Evolutionary conservation across 306 rosid genomes (phyloP), one percentile per base, ranked within the genome.

Genomic region (Rubus parviflorus): DNA sequence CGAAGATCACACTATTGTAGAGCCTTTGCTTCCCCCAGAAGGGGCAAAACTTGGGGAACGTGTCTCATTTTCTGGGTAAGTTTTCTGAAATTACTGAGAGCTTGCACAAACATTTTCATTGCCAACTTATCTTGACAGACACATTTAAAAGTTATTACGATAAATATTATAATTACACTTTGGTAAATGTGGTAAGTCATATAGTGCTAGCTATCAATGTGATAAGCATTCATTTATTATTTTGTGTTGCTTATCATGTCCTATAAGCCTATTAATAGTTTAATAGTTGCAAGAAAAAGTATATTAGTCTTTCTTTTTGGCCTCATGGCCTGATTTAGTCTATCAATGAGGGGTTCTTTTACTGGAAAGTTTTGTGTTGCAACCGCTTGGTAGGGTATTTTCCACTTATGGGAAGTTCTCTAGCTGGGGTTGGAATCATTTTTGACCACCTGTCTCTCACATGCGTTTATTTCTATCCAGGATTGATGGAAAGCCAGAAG

Each of bases 401-500:
- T 51, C 17, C 19, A 52, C 37, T 30, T 37, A 13, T 15, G 58
- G 2, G 56, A 14, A 46, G 20, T 13, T 22, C 10, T 45, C 53
- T 45, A 60, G 17, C 40, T 60, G 38, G 40, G 8, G 16, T 43
- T 68, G 72, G 53, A 20, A 20, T 47, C 35, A 47, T 46, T 47
- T 51, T 66, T 58, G 52, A 30, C 35, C 58, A 22, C 3, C 56
- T 80, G 1, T 70, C 72, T 70, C 76, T 75, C 64, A 63, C 67
- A 30, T 54, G 38, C 25, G 45, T 43, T 75, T 83, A 22, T 74
- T 73, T 70, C 45, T 74, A 61, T 86, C 56, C 77, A 92, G 99
- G 83, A 83, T 92, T 79, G 97, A 95, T 75, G 98, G 98, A 83
- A 91, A 91, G 85, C 97, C 97, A 14, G 99, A 95, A 84, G 98